Evolutionary conservation across 208 protist genomes (phyloP), one percentile per base, ranked within the genome.

Genomic region (Acanthamoeba lugdunensis): DNA sequence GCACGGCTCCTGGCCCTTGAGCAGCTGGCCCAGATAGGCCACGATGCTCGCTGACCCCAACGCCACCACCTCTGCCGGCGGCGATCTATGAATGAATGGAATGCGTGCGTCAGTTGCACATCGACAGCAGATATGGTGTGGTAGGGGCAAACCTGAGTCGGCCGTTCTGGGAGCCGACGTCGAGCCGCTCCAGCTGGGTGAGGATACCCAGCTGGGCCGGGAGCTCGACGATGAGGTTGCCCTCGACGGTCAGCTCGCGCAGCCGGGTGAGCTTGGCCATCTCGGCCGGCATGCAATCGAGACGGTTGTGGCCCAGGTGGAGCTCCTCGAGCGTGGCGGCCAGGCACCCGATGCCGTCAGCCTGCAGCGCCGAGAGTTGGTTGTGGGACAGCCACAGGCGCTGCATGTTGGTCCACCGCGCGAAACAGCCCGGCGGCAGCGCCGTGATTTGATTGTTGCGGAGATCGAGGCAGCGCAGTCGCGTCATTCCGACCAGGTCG

Each of bases 1-100:
- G 28, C 81, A 88, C 25, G 81, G 81, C 56, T 88, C 52, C 33
- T 88, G 81, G 52, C 81, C 81, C n/a, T 61, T 25, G 30, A 88
- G 50, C 18, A 88, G 50, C 56, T 88, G 81, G 30, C 25, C 33
- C 81, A 88, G 33, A 25, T 67, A 88, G 30, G 81, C 48, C 30
- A 88, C 56, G 28, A 88, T 30, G 81, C 56, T 56, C 37, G 23
- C 48, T 23, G 81, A 67, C 16, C 81, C 81, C 21, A 88, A n/a
- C 13, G 28, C 52, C 14, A 88, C 81, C 41, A 88, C 81, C 33
- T 88, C 81, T 14, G 52, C 18, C 81, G 81, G 81, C 25, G 81
- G 81, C 28, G 81, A 67, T 2, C 81, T 50, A n/a, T 58, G 11
- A 48, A 48, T 48, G 45, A 48, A 48, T 48, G 45, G 45, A 48